Conservation (phyloP, 2,329 filamentous ascomycete species). For the Periglandula ipomoeae region DNA sequence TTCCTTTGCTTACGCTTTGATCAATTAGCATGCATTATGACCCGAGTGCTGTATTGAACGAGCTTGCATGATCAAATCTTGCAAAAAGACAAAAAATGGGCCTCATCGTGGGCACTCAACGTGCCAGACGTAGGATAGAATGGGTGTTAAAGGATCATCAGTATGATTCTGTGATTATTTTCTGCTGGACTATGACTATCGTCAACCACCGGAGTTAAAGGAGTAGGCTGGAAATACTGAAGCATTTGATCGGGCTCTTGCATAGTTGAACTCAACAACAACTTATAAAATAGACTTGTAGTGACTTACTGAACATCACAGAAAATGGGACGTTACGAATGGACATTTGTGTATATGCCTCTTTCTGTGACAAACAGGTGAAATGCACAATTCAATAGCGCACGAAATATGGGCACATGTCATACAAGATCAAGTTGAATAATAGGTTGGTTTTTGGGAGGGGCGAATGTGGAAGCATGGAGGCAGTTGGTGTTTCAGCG, state of each 20-base stretch:
- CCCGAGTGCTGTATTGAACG: constrained; percentile 35
- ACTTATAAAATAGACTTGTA: background rate
- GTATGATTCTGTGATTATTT: background rate
- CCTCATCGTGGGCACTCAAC: constrained; percentile 1
- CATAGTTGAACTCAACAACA: constrained; percentile 8
- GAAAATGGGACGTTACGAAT: too few relatives aligned
- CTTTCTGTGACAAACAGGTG: too few relatives aligned
- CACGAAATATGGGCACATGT: too few relatives aligned
- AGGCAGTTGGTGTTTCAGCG: too few relatives aligned
- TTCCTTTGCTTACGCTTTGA: background rate
- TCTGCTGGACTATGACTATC: background rate
- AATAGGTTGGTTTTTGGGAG: too few relatives aligned
- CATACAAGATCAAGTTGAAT: too few relatives aligned
- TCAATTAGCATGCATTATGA: constrained; percentile 31
- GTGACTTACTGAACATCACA: too few relatives aligned
- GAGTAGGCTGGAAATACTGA: background rate
- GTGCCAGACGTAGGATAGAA: background rate
- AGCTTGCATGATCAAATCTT: background rate
- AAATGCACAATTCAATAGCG: too few relatives aligned
- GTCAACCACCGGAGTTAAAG: background rate
- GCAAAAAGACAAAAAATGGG: background rate
- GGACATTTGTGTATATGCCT: too few relatives aligned
- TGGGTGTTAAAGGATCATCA: background rate
- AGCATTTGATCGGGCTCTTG: background rate
- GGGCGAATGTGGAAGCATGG: too few relatives aligned